Evolutionary conservation across 306 rosid species (phyloP), one percentile per base, ranked within the genome.

Genomic region (Trifolium fragiferum): DNA sequence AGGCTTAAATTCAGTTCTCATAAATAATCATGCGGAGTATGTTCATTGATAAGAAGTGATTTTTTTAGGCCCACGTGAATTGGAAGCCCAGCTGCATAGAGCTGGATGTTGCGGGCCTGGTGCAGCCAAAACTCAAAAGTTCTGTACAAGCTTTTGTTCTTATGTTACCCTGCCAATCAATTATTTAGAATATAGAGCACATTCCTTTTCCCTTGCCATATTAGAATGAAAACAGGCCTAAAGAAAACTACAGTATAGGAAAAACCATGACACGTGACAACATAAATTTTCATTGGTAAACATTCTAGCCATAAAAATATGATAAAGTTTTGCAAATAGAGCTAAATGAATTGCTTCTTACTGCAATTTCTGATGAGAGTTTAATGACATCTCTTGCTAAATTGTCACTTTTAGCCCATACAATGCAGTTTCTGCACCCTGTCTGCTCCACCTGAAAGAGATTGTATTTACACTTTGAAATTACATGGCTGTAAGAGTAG

Each of bases 391-490:
- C 98, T 80, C 97, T 90, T 7, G 79, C 96, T 76, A 93, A 74
- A 74, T 37, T 90, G 82, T 93, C 97, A 37, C 90, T 93, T 85
- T 93, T 93, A 41, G 96, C 90, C 98, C 98, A 93, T 61, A 90
- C 58, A 8, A 93, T 61, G 82, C 97, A 93, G 75, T 93, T 93
- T 75, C 38, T 72, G 82, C 98, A 90, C 72, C 83, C 80, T 5
- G 87, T 78, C 81, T 85, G 84, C 77, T 85, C 83, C 78, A 91
- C 86, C 98, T 93, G 93, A 77, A 83, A 85, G 51, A 57, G 10
- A 66, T 79, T 55, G 54, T 19, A 50, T 6, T 63, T 30, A 67
- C 67, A 54, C 41, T 27, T 21, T 55, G 18, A 54, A 76, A 77
- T 71, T 19, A 70, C 40, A 69, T 23, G 10, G 54, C 58, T 60